phyloP scores from a whole-genome alignment of 345 rosid genomes.

The Brassica rapa region DNA sequence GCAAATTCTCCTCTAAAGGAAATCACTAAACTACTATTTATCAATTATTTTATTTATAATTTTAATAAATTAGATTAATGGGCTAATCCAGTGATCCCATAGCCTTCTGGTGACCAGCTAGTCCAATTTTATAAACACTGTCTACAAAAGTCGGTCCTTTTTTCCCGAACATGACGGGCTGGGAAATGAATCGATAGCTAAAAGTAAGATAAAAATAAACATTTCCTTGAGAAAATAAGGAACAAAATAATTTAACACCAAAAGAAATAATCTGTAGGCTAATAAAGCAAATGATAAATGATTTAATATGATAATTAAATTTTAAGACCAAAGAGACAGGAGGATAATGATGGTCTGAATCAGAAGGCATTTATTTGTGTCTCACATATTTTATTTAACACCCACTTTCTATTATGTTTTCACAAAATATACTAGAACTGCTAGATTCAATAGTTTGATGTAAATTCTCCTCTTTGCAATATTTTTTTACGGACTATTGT shows the following conservation, averaged over 20 bases:
- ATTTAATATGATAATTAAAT: conserved; percentile 3
- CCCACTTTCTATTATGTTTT: background rate
- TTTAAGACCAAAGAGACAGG: conserved; percentile 31
- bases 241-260: background rate
- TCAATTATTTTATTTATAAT: background rate
- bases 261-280: background rate
- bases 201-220: background rate
- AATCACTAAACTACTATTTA: background rate
- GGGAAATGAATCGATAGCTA: background rate
- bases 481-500: background rate
- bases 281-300: conserved; percentile 29
- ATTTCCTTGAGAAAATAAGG: conserved; percentile 5
- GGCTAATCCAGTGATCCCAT: background rate
- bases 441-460: background rate
- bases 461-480: background rate
- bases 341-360: conserved; percentile 48
- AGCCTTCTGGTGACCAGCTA: background rate
- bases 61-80: background rate
- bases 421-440: background rate
- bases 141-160: background rate
- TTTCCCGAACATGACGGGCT: background rate
- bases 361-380: conserved; percentile 55
- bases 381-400: background rate
- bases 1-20: background rate
- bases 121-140: background rate